Evolutionary conservation across 139 green algal species (phyloP).

Genomic region (Chara braunii): DNA sequence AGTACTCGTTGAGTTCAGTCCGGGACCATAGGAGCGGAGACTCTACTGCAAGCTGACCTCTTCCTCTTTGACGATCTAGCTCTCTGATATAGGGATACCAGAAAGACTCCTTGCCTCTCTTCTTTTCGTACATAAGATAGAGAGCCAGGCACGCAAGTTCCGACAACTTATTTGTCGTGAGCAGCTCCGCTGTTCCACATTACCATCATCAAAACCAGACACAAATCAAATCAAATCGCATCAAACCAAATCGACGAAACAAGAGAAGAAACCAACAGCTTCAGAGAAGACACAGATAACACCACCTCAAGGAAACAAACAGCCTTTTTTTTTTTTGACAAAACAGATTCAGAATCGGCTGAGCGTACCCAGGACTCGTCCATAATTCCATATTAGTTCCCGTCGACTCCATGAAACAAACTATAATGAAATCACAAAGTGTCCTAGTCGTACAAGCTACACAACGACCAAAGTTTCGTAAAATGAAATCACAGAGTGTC

Average conservation of each 20-base stretch:
- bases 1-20: conserved; percentile 57
- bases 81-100: conserved; percentile 84
- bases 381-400: too few species aligned
- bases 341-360: background rate
- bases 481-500: too few species aligned
- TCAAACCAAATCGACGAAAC: too few species aligned
- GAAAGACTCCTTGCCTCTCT: conserved; percentile 57
- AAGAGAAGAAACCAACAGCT: too few species aligned
- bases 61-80: conserved; percentile 68
- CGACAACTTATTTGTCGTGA: conserved; percentile 83
- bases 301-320: background rate
- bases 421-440: too few species aligned
- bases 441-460: too few species aligned
- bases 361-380: too few species aligned
- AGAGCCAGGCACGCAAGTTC: conserved; percentile 82
- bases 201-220: background rate
- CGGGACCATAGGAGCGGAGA: conserved; percentile 74
- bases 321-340: background rate
- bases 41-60: conserved; percentile 58
- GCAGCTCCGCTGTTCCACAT: conserved; percentile 62
- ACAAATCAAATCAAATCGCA: background rate
- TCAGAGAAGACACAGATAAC: background rate
- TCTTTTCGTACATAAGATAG: conserved; percentile 95
- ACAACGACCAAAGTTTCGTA: too few species aligned
- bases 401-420: too few species aligned